These are phyloP conservation scores for Polygonum maritimum DNA, from an alignment of 148 eudicot species.

Conservation along the genomic window DNA sequence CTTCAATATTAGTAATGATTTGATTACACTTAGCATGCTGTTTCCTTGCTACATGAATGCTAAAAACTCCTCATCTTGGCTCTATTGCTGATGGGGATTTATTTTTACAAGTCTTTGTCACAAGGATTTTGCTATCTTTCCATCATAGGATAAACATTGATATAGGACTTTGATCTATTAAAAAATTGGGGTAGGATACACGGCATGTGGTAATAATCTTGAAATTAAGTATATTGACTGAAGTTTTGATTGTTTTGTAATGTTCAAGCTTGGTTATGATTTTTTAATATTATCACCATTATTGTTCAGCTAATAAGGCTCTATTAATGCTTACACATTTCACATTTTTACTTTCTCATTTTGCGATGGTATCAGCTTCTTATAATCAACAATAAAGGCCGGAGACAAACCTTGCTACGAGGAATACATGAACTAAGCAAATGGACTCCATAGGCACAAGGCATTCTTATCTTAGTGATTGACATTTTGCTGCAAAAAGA, in stretches of 20 bases:
- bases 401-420: background rate
- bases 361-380: background rate
- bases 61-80: background rate
- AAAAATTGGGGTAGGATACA: background rate
- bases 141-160: background rate
- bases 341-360: background rate
- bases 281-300: background rate
- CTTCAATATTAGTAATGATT: background rate
- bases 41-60: background rate
- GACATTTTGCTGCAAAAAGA: background rate
- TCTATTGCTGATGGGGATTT: background rate
- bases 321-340: background rate
- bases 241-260: background rate
- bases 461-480: background rate
- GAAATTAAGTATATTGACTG: background rate
- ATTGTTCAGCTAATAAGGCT: no score
- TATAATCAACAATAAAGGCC: background rate
- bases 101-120: background rate
- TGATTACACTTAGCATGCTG: background rate
- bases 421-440: background rate
- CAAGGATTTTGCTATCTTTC: background rate
- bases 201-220: background rate
- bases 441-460: background rate
- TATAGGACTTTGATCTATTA: background rate
- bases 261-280: background rate